Conservation (phyloP, 1,139 yeast species). For the Sugiyamaella grinbergsii region DNA sequence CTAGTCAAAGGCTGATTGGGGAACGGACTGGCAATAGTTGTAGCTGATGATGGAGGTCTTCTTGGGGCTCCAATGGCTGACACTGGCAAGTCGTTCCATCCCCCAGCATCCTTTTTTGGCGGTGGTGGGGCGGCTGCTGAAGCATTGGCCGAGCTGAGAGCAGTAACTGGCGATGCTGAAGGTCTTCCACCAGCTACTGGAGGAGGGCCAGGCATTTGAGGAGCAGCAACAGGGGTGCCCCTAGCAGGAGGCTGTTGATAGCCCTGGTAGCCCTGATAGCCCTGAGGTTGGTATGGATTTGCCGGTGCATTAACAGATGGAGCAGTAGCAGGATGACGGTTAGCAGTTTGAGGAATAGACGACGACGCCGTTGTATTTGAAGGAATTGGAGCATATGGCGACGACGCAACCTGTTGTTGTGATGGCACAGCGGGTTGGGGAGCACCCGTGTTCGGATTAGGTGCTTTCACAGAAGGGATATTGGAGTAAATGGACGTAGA, state of each 20-base stretch:
- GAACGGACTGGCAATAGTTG: conserved; percentile 41
- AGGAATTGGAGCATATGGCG: conserved; percentile 24
- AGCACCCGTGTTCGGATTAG: conserved; percentile 17
- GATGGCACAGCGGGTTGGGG: conserved; percentile 14
- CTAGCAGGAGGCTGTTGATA: conserved; percentile 22
- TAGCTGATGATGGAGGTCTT: conserved; percentile 53
- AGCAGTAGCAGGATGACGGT: conserved; percentile 17
- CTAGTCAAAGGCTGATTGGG: conserved; percentile 34
- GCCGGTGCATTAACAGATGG: conserved; percentile 9
- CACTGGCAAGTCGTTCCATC: conserved; percentile 95
- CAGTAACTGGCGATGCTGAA: conserved; percentile 33
- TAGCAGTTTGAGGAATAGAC: conserved; percentile 22
- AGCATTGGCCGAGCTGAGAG: conserved; percentile 36
- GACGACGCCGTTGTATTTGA: conserved; percentile 3
- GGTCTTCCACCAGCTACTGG: conserved; percentile 24
- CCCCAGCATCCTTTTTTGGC: conserved; percentile 67
- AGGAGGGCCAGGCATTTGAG: conserved; percentile 32
- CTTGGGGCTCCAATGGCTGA: conserved; percentile 48
- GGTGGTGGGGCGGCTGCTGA: conserved; percentile 37
- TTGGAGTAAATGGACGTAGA: conserved; percentile 21
- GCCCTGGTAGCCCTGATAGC: too few relatives aligned
- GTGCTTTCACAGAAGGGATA: conserved; percentile 7
- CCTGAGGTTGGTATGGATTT: conserved; percentile 27
- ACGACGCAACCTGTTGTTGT: conserved; percentile 20
- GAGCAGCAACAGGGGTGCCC: conserved; percentile 27